Evolutionary conservation across 352 stramenopile species (phyloP).

Genomic region (Globisporangium abappressorium): DNA sequence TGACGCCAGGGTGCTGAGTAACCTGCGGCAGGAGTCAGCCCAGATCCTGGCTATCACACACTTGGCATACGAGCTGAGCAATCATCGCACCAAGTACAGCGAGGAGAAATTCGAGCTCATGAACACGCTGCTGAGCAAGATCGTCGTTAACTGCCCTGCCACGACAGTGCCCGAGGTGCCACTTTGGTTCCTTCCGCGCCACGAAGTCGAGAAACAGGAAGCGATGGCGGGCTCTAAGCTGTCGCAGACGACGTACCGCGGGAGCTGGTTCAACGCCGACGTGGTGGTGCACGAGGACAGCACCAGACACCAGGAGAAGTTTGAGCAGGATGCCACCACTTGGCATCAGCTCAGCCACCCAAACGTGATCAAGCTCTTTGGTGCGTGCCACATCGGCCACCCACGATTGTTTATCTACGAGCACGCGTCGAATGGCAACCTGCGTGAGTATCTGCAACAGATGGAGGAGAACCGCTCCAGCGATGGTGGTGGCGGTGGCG

Average conservation of each 20-base stretch:
- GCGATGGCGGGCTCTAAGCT: not conserved
- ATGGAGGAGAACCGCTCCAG: not conserved
- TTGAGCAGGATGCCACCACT: not conserved
- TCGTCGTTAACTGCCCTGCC: not conserved
- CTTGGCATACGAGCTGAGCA: conserved; percentile 10
- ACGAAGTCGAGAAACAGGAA: conserved; percentile 14
- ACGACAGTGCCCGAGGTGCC: not conserved
- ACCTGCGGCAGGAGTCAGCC: not conserved
- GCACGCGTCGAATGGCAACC: not conserved
- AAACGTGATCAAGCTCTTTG: conserved; percentile 27
- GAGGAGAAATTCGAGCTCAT: conserved; percentile 14
- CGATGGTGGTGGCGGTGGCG: not conserved
- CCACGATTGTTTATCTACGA: conserved; percentile 10
- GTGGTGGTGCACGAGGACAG: conserved; percentile 1
- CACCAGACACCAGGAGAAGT: not conserved
- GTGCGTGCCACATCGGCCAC: conserved; percentile 6
- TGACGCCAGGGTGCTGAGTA: not conserved
- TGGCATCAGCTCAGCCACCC: conserved; percentile 16
- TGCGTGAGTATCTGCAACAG: conserved; percentile 7
- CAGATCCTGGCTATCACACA: conserved; percentile 9
- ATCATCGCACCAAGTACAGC: conserved; percentile 10
- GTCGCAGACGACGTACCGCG: not conserved
- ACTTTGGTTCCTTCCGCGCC: conserved; percentile 13
- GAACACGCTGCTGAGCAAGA: not conserved
- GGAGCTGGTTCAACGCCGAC: conserved; percentile 10